Percentiles rank a stretch among this genome's conserved stretches.
These are phyloP conservation scores for Ascochyta rabiei DNA, from an alignment of 2,329 filamentous ascomycete species.

Conservation along the genomic window DNA sequence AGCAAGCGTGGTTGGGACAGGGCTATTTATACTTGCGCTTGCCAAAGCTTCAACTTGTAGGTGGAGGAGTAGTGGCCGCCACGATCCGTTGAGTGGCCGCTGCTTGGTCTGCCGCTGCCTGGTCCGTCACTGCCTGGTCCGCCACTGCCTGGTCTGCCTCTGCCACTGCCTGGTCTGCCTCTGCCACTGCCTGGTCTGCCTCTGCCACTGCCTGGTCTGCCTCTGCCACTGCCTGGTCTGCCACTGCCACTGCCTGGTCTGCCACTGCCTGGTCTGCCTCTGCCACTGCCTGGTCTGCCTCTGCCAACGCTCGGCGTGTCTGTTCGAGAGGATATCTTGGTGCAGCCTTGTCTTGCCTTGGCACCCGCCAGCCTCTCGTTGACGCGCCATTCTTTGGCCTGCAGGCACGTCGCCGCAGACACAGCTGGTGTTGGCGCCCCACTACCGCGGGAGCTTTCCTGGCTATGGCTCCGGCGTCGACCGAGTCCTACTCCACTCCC, in stretches of 20 bases:
- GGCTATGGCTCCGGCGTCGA: not conserved
- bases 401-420: not conserved
- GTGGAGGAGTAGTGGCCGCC: conserved; percentile 8
- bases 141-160: not conserved
- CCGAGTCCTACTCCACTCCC: not conserved
- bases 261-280: not conserved
- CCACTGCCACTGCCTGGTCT: conserved; percentile 11
- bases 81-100: conserved; percentile 10
- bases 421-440: conserved; percentile 9
- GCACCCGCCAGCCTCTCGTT: not conserved
- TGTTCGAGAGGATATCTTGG: conserved; percentile 20
- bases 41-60: conserved; percentile 2
- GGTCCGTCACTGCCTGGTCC: conserved; percentile 14
- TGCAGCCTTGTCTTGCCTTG: conserved; percentile 6
- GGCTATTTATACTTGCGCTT: conserved; percentile 8
- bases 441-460: conserved; percentile 15
- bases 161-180: not conserved
- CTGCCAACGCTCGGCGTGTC: conserved; percentile 22
- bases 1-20: not conserved
- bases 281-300: too few relatives aligned
- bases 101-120: not conserved
- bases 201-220: not conserved
- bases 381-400: not conserved
- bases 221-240: not conserved
- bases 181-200: not conserved